Conservation (phyloP, 148 eudicot genomes). For the Persicaria maculosa region DNA sequence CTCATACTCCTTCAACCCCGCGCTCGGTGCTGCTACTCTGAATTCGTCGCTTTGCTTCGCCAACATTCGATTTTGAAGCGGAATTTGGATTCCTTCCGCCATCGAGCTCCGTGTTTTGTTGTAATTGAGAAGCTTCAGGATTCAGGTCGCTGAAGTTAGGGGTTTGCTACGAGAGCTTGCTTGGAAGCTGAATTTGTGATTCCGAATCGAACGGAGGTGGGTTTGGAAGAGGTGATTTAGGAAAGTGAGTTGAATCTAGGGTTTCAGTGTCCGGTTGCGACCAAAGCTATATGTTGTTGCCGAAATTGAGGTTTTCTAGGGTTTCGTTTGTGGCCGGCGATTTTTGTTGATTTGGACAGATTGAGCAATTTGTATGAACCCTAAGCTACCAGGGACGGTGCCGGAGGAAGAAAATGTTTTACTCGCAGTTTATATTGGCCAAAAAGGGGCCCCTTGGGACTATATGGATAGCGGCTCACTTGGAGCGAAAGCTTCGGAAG, state of each 20-base stretch:
- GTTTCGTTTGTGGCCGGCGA: constrained; percentile 6
- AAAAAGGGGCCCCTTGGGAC: constrained; percentile 96
- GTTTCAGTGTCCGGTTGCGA: constrained; percentile 11
- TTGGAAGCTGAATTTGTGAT: constrained; percentile 3
- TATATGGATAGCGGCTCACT: constrained; percentile 97
- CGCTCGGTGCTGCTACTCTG: background rate
- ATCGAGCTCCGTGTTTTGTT: background rate
- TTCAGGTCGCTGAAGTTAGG: background rate
- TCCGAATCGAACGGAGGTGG: background rate
- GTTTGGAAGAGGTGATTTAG: background rate
- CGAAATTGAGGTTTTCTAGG: constrained; percentile 7
- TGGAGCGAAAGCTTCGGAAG: constrained; percentile 92
- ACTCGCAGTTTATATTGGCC: constrained; percentile 90
- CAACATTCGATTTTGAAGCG: background rate
- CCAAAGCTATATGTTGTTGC: background rate
- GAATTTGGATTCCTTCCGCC: background rate
- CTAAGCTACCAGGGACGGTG: constrained; percentile 17
- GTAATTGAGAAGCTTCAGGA: background rate
- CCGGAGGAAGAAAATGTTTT: constrained; percentile 51
- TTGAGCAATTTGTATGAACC: constrained; percentile 14
- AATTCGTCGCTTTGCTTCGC: background rate
- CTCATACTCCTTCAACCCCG: background rate
- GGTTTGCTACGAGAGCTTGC: background rate
- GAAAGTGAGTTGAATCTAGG: constrained; percentile 17
- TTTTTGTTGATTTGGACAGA: background rate